Evolutionary conservation across 1,284 basidiomycete genomes (phyloP).

Genomic region (Anthracocystis panici-leucophaei): DNA sequence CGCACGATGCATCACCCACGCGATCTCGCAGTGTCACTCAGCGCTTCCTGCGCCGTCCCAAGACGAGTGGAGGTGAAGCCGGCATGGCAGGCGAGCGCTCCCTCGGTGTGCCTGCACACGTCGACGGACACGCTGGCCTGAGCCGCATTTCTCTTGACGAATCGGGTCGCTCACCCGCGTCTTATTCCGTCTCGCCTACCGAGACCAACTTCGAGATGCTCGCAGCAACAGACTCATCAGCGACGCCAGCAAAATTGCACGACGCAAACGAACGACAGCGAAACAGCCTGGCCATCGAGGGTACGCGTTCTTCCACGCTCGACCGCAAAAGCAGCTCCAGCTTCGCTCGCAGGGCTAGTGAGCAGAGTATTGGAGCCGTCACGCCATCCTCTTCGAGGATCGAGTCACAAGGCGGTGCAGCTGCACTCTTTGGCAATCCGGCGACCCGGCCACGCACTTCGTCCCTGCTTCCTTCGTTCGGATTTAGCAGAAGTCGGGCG

Average conservation of each 20-base stretch:
- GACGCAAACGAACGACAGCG: conserved; percentile 12
- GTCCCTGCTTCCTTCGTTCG: conserved; percentile 55
- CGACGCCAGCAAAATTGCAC: conserved; percentile 11
- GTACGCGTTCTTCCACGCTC: conserved; percentile 7
- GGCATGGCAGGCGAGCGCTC: conserved; percentile 20
- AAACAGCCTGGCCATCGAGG: conserved; percentile 1
- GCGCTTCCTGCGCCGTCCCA: conserved; percentile 32
- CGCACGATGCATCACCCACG: conserved; percentile 4
- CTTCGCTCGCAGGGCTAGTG: conserved; percentile 34
- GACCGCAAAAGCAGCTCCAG: conserved; percentile 17
- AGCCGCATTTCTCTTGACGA: conserved; percentile 40
- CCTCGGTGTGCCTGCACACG: background rate
- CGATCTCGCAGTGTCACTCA: conserved; percentile 21
- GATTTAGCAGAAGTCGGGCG: conserved; percentile 43
- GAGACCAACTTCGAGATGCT: conserved; percentile 25
- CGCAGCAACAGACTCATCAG: conserved; percentile 9
- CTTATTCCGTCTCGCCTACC: conserved; percentile 19
- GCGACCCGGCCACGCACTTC: conserved; percentile 51
- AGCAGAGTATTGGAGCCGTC: conserved; percentile 24
- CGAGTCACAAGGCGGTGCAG: conserved; percentile 59
- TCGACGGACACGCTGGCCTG: background rate
- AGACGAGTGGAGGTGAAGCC: conserved; percentile 35
- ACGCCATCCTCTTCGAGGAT: conserved; percentile 45
- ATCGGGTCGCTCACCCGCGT: conserved; percentile 15
- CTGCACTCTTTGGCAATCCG: conserved; percentile 50